Percentiles rank a stretch among this genome's conserved stretches.
Conservation (phyloP, 1,284 basidiomycete genomes). For the Ganoderma resinaceum region DNA sequence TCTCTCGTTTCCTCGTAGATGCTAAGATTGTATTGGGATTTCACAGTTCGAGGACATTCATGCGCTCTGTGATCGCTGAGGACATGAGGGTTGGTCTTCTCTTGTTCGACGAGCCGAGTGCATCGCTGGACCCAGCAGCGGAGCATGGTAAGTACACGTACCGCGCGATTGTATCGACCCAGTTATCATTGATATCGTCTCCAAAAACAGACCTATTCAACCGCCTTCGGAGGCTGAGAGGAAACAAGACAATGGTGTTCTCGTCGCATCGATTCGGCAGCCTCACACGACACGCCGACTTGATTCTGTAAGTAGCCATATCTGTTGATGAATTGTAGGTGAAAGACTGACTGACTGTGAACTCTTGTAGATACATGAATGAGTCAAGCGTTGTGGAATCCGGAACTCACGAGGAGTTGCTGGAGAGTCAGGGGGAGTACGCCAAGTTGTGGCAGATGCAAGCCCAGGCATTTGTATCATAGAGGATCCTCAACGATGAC, state of each 20-base stretch:
- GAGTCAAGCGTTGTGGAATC: conserved; percentile 58
- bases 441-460: conserved; percentile 61
- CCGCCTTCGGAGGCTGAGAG: conserved; percentile 53
- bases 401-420: conserved; percentile 59
- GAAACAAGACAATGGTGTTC: conserved; percentile 71
- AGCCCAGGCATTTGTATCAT: conserved; percentile 54
- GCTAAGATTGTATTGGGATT: background rate
- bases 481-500: background rate
- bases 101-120: background rate
- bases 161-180: background rate
- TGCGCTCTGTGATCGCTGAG: background rate
- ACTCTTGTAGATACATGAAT: conserved; percentile 61
- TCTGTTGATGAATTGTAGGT: too few species aligned
- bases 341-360: background rate
- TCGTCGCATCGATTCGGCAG: conserved; percentile 76
- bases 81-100: background rate
- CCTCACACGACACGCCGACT: conserved; percentile 66
- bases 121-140: conserved; percentile 53
- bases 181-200: too few species aligned
- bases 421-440: conserved; percentile 56
- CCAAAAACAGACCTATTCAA: conserved; percentile 58
- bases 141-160: conserved; percentile 60
- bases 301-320: conserved; percentile 55
- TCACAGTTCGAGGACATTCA: background rate
- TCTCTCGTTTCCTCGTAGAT: background rate